Evolutionary conservation across 129 eudicot species (phyloP).

Genomic region (Dittrichia graveolens): DNA sequence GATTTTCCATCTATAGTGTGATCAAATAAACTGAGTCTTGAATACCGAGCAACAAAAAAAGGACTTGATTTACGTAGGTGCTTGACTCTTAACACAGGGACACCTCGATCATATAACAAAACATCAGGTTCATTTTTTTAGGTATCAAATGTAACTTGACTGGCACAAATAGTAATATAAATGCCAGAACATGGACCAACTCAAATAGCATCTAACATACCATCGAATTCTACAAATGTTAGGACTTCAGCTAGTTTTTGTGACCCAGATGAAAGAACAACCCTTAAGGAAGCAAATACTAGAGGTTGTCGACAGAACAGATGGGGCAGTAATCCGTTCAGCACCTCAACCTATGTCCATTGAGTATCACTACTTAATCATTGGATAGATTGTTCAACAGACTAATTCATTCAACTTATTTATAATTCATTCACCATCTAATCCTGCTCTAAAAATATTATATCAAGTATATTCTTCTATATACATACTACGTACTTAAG

Average conservation of each 20-base stretch:
- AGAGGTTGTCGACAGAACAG: neutral
- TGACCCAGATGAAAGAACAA: neutral
- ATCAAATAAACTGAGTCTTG: no score
- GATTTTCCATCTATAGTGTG: no score
- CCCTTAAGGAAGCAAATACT: slow-evolving; percentile 6
- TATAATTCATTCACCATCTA: neutral
- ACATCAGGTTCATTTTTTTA: neutral
- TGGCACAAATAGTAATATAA: neutral
- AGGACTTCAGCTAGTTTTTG: neutral
- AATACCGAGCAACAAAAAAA: no score
- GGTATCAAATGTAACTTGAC: slow-evolving; percentile 8
- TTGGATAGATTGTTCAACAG: neutral
- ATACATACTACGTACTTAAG: slow-evolving; percentile 12
- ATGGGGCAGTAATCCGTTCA: neutral
- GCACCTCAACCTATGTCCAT: slow-evolving; percentile 17
- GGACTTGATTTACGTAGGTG: no score
- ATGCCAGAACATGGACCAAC: slow-evolving; percentile 5
- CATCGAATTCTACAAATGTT: neutral
- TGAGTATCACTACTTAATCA: neutral
- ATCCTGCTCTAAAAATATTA: neutral
- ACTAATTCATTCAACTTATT: neutral
- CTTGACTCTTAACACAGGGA: neutral
- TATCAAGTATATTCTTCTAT: neutral
- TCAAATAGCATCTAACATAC: slow-evolving; percentile 10
- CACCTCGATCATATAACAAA: neutral